Conservation (phyloP, 2,329 filamentous ascomycete species). For the Fusarium mexicanum region DNA sequence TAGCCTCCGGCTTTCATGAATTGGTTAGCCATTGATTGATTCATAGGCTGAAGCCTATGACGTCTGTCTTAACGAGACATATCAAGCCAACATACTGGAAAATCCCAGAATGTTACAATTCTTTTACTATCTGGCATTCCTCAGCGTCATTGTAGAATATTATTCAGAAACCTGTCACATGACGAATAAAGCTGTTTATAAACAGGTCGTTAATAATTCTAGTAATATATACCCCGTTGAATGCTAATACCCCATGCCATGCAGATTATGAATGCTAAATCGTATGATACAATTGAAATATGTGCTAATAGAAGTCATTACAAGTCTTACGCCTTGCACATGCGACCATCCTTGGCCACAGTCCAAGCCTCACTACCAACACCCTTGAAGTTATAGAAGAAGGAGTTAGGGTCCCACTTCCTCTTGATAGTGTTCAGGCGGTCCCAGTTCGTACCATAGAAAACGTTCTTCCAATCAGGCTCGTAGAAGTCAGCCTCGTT, state of each 20-base stretch:
- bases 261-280: not conserved
- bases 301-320: not conserved
- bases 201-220: not conserved
- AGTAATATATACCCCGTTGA: not conserved
- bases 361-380: slow-evolving; percentile 64
- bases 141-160: not conserved
- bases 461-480: slow-evolving; percentile 53
- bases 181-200: too few relatives aligned
- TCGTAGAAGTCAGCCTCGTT: slow-evolving; percentile 62
- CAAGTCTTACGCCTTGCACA: slow-evolving; percentile 20
- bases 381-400: slow-evolving; percentile 59
- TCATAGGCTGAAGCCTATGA: too few relatives aligned
- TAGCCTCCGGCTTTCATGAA: not conserved
- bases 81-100: too few relatives aligned
- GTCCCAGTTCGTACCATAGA: slow-evolving; percentile 59
- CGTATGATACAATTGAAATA: not conserved
- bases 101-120: not conserved
- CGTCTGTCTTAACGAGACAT: too few relatives aligned
- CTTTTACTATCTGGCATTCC: not conserved
- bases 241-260: not conserved
- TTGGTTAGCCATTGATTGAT: too few relatives aligned
- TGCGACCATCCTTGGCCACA: slow-evolving; percentile 15
- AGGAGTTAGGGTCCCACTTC: slow-evolving; percentile 56
- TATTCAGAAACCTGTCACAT: too few relatives aligned
- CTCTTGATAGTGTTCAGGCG: slow-evolving; percentile 57